A percentile compares a stretch with the other conserved stretches of the same genome.
These are phyloP conservation scores for Kodamaea ohmeri DNA, from an alignment of 1,139 yeast species.

Conservation along the genomic window DNA sequence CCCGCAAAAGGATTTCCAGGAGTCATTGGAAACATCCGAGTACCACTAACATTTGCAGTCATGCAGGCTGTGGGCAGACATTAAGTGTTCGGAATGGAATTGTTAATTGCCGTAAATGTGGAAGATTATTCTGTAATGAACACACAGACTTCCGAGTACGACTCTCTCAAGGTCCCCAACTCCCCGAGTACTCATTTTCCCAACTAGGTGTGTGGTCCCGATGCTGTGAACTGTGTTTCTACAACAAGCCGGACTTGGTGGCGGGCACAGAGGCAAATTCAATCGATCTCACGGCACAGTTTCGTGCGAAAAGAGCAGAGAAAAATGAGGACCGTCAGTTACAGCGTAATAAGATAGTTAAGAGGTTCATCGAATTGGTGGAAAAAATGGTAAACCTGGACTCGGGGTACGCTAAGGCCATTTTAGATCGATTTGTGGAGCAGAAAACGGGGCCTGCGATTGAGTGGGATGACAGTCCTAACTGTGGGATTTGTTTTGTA, in stretches of 20 bases:
- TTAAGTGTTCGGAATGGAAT: constrained; percentile 50
- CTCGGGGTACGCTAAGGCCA: not conserved
- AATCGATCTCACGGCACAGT: constrained; percentile 47
- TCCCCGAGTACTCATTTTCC: constrained; percentile 41
- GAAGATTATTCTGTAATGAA: constrained; percentile 61
- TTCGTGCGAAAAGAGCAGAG: constrained; percentile 37
- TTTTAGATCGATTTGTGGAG: not conserved
- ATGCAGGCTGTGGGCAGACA: constrained; percentile 34
- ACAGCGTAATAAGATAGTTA: constrained; percentile 57
- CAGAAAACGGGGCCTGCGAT: constrained; percentile 14
- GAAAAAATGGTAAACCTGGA: not conserved
- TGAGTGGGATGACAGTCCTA: constrained; percentile 58
- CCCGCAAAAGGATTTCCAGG: constrained; percentile 35
- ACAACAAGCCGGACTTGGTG: constrained; percentile 52
- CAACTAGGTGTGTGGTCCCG: constrained; percentile 62
- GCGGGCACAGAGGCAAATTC: constrained; percentile 36
- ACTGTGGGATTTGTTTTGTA: constrained; percentile 65
- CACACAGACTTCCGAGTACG: constrained; percentile 59
- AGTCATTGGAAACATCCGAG: constrained; percentile 64
- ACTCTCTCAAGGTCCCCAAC: constrained; percentile 36
- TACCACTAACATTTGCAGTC: constrained; percentile 30
- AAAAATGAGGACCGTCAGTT: constrained; percentile 45
- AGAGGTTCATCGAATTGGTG: constrained; percentile 45
- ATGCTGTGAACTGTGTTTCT: constrained; percentile 66
- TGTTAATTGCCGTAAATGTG: constrained; percentile 70